Conservation (phyloP, 345 rosid genomes). For the Aquilaria yunnanensis region DNA sequence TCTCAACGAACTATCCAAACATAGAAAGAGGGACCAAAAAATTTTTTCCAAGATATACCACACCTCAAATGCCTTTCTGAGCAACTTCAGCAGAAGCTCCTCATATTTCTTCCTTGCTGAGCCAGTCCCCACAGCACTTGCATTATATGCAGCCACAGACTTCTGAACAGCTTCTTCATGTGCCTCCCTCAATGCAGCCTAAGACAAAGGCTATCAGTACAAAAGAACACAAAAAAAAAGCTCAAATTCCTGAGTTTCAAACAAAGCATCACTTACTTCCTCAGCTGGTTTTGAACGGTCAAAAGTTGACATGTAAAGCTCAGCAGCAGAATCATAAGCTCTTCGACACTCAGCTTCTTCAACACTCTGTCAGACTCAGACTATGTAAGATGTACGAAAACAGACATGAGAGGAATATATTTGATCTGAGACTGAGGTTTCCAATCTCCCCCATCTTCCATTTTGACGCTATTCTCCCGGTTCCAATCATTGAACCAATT, state of each 20-base stretch:
- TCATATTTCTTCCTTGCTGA: slow-evolving; percentile 72
- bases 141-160: slow-evolving; percentile 57
- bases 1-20: too few relatives aligned
- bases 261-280: slow-evolving; percentile 50
- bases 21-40: too few relatives aligned
- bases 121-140: slow-evolving; percentile 86
- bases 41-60: background rate
- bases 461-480: background rate
- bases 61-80: slow-evolving; percentile 84
- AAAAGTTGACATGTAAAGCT: slow-evolving; percentile 58
- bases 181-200: slow-evolving; percentile 83
- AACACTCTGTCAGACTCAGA: slow-evolving; percentile 54
- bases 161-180: slow-evolving; percentile 83
- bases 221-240: slow-evolving; percentile 10
- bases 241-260: slow-evolving; percentile 1
- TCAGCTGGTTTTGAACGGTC: slow-evolving; percentile 74
- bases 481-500: slow-evolving; percentile 2
- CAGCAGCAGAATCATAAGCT: slow-evolving; percentile 83
- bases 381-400: background rate
- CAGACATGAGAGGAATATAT: background rate
- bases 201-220: slow-evolving; percentile 22
- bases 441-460: too few relatives aligned
- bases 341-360: slow-evolving; percentile 96
- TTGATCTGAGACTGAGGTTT: background rate
- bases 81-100: slow-evolving; percentile 77